A percentile compares a stretch with the other conserved stretches of the same genome.
Evolutionary conservation across 2,329 filamentous ascomycete species (phyloP).

Genomic region (Fusarium virguliforme): DNA sequence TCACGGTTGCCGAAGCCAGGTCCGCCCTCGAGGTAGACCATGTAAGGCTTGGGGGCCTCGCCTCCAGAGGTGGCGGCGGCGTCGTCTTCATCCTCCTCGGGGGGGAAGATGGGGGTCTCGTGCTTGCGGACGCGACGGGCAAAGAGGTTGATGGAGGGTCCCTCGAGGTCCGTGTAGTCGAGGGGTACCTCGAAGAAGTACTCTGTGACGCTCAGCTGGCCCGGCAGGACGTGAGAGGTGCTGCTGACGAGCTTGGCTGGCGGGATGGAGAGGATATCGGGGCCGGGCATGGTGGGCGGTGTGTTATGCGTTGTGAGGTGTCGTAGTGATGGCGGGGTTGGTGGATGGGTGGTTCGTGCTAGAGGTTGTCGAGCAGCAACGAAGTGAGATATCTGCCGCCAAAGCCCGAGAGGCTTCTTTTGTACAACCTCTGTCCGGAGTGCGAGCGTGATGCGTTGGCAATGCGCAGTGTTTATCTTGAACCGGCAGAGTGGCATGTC

Average conservation of each 20-base stretch:
- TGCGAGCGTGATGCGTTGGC: background rate
- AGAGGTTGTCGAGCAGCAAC: background rate
- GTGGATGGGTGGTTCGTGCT: conserved; percentile 2
- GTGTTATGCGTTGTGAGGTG: conserved; percentile 23
- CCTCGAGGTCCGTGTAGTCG: conserved; percentile 77
- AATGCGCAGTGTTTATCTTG: conserved; percentile 5
- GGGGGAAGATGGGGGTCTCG: conserved; percentile 72
- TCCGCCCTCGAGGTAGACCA: conserved; percentile 87
- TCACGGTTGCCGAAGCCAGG: conserved; percentile 84
- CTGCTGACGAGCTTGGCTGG: conserved; percentile 60
- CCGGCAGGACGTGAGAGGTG: conserved; percentile 65
- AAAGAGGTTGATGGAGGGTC: conserved; percentile 80
- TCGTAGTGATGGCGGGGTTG: conserved; percentile 42
- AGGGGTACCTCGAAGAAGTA: conserved; percentile 90
- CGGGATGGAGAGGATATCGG: conserved; percentile 50
- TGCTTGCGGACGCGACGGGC: conserved; percentile 80
- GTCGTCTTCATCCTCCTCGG: conserved; percentile 51
- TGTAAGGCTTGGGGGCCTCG: conserved; percentile 66
- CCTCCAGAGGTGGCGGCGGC: conserved; percentile 15
- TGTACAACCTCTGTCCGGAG: background rate
- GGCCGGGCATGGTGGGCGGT: conserved; percentile 28
- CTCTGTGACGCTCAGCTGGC: conserved; percentile 83
- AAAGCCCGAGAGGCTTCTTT: background rate
- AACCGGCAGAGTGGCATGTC: background rate
- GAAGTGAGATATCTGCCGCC: background rate